A percentile compares a stretch with the other conserved stretches of the same genome.
Conservation (phyloP, 2,329 filamentous ascomycete genomes). For the Macrophomina phaseolina region DNA sequence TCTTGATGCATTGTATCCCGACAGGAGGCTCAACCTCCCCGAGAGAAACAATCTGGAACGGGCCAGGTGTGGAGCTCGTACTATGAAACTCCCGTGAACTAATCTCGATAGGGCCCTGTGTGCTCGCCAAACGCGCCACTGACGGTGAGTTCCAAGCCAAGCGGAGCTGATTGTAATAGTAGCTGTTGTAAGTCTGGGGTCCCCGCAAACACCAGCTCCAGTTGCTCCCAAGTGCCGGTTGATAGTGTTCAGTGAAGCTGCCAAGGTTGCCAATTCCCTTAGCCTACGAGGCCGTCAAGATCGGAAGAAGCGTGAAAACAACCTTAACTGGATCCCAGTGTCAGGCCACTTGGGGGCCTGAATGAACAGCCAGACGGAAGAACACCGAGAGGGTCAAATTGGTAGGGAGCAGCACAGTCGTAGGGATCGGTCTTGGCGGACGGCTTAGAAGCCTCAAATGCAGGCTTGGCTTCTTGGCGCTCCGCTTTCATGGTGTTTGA, state of each 20-base stretch:
- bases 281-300: not conserved
- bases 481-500: not conserved
- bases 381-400: not conserved
- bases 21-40: not conserved
- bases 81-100: slow-evolving; percentile 11
- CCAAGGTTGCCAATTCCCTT: slow-evolving; percentile 1
- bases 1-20: not conserved
- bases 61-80: slow-evolving; percentile 15
- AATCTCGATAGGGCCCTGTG: not conserved
- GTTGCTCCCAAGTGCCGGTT: too few species aligned
- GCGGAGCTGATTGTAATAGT: not conserved
- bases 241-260: not conserved
- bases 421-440: not conserved
- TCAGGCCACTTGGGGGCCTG: not conserved
- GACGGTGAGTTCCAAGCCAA: not conserved
- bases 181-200: not conserved
- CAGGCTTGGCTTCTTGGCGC: slow-evolving; percentile 18
- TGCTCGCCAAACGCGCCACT: not conserved
- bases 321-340: slow-evolving; percentile 10
- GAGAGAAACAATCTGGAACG: slow-evolving; percentile 17
- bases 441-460: not conserved
- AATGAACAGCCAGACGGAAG: not conserved
- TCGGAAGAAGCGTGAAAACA: slow-evolving; percentile 15
- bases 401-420: not conserved
- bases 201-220: not conserved